Evolutionary conservation across 2,329 filamentous ascomycete species (phyloP).

Genomic region (Annulohypoxylon truncatum): DNA sequence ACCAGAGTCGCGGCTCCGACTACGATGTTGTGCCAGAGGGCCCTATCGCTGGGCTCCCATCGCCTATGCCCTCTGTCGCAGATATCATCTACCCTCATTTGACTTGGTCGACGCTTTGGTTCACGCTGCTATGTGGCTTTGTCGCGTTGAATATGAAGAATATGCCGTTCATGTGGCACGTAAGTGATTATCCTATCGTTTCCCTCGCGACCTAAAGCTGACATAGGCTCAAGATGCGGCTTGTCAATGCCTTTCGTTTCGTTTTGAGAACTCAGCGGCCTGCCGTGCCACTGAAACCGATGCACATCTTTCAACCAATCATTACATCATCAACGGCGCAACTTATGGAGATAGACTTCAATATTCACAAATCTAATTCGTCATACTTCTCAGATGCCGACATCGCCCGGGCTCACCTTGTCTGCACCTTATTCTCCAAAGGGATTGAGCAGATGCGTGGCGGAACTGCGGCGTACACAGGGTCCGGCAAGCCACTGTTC

Average conservation of each 20-base stretch:
- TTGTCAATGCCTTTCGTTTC: constrained; percentile 56
- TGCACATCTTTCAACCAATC: constrained; percentile 72
- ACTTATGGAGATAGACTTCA: constrained; percentile 76
- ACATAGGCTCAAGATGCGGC: constrained; percentile 45
- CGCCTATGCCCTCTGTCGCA: constrained; percentile 23
- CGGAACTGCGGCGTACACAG: constrained; percentile 48
- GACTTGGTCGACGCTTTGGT: constrained; percentile 49
- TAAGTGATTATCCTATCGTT: constrained; percentile 52
- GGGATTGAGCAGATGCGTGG: constrained; percentile 51
- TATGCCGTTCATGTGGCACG: constrained; percentile 71
- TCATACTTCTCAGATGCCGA: constrained; percentile 79
- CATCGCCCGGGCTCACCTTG: constrained; percentile 72
- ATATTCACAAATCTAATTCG: constrained; percentile 77
- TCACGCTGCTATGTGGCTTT: constrained; percentile 52
- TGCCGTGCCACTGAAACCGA: constrained; percentile 56
- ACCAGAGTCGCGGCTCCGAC: constrained; percentile 38
- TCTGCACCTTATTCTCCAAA: constrained; percentile 60
- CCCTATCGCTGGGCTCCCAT: constrained; percentile 23
- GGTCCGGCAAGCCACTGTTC: constrained; percentile 47
- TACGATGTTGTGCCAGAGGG: constrained; percentile 35
- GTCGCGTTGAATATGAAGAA: constrained; percentile 67
- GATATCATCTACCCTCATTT: constrained; percentile 37
- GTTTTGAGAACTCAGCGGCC: constrained; percentile 57
- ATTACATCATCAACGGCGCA: constrained; percentile 71
- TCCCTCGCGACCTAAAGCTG: constrained; percentile 1